A percentile compares a stretch with the other conserved stretches of the same genome.
These are phyloP conservation scores for Cystofilobasidium capitatum DNA, from an alignment of 768 basidiomycete genomes.

Conservation along the genomic window DNA sequence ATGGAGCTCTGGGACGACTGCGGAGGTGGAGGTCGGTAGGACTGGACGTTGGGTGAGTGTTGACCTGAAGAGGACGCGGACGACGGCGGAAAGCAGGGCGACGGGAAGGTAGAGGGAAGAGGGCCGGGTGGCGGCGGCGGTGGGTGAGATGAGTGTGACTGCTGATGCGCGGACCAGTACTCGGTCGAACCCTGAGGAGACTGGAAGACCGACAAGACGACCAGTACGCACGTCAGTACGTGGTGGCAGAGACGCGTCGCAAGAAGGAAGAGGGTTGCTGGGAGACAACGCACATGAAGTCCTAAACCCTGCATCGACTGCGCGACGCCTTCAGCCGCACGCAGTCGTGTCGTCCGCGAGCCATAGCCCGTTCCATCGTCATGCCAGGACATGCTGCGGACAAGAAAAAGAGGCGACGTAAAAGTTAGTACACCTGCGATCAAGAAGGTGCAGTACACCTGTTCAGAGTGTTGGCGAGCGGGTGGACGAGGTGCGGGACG, in stretches of 20 bases:
- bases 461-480: neutral
- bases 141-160: no score
- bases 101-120: no score
- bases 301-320: constrained; percentile 5
- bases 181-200: no score
- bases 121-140: no score
- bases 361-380: neutral
- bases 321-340: neutral
- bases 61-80: no score
- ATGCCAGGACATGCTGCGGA: constrained; percentile 2
- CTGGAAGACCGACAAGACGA: no score
- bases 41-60: neutral
- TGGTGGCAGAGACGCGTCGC: no score
- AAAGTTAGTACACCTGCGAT: neutral
- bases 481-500: no score
- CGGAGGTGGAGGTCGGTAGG: neutral
- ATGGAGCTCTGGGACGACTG: neutral
- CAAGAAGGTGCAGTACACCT: neutral
- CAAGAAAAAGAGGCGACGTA: neutral
- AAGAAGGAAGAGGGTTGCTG: neutral
- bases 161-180: no score
- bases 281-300: neutral
- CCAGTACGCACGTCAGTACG: no score
- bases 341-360: neutral
- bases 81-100: neutral